Conservation (phyloP, 345 rosid genomes). For the Bruguiera gymnorhiza region DNA sequence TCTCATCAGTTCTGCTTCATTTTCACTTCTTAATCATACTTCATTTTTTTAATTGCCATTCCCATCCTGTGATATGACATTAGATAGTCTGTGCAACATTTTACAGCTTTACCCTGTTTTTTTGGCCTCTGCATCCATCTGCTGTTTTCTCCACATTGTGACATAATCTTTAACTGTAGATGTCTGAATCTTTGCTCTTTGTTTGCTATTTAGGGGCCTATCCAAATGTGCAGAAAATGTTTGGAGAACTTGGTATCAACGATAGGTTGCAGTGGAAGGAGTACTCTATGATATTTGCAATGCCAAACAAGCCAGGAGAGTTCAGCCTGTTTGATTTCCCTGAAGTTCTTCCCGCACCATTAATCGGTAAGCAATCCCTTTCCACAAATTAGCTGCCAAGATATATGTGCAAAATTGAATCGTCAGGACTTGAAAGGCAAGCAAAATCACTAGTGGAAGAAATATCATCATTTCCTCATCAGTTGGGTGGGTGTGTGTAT, state of each 20-base stretch:
- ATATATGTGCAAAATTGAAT: background rate
- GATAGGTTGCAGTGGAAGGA: slow-evolving; percentile 97
- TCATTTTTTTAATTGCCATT: background rate
- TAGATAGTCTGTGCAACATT: background rate
- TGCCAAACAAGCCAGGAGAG: slow-evolving; percentile 95
- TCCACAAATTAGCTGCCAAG: background rate
- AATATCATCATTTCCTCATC: too few relatives aligned
- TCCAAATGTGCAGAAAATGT: slow-evolving; percentile 86
- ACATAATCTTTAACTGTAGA: background rate
- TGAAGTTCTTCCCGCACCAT: slow-evolving; percentile 80
- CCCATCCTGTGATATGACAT: background rate
- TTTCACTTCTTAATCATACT: background rate
- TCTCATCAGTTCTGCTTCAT: background rate
- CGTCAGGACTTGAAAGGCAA: background rate
- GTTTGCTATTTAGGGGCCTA: slow-evolving; percentile 77
- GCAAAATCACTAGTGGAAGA: too few relatives aligned
- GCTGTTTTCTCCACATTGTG: background rate
- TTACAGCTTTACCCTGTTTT: too few relatives aligned
- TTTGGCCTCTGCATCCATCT: too few relatives aligned
- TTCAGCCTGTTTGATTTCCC: slow-evolving; percentile 94
- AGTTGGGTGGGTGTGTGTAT: too few relatives aligned
- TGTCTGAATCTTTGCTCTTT: slow-evolving; percentile 21
- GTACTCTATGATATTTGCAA: slow-evolving; percentile 96
- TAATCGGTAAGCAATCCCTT: slow-evolving; percentile 58
- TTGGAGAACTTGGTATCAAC: slow-evolving; percentile 87